Evolutionary conservation across 164 flowering plant species (phyloP).

Genomic region (Buxus sempervirens): DNA sequence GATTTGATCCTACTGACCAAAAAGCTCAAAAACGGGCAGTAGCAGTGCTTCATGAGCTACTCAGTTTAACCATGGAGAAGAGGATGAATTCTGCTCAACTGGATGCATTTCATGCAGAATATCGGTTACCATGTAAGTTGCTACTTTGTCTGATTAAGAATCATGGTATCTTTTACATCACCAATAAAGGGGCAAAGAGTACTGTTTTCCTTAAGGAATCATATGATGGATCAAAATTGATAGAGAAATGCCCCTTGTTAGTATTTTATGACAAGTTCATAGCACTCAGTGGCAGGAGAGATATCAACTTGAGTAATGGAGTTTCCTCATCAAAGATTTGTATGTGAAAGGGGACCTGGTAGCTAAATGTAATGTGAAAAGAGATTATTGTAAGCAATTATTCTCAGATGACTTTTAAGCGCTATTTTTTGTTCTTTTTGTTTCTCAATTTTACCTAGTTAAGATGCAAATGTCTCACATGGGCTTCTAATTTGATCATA

Average conservation of each 20-base stretch:
- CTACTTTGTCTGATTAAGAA: constrained; percentile 82
- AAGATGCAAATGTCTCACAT: too few species aligned
- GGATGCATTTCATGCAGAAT: constrained; percentile 75
- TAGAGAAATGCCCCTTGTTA: constrained; percentile 70
- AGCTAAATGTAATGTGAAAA: not conserved
- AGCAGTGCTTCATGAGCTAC: constrained; percentile 90
- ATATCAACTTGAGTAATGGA: constrained; percentile 12
- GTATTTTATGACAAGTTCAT: constrained; percentile 61
- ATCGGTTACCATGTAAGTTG: constrained; percentile 61
- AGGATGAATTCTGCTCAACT: constrained; percentile 77
- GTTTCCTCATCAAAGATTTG: constrained; percentile 2
- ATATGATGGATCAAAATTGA: constrained; percentile 62
- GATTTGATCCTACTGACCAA: constrained; percentile 61
- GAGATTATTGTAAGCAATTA: not conserved
- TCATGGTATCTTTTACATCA: constrained; percentile 87
- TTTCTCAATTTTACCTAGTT: too few species aligned
- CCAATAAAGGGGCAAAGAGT: constrained; percentile 79
- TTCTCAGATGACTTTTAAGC: too few species aligned
- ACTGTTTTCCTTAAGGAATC: constrained; percentile 94
- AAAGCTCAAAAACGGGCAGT: constrained; percentile 78
- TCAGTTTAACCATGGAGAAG: constrained; percentile 88
- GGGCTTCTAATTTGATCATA: too few species aligned
- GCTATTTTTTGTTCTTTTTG: too few species aligned
- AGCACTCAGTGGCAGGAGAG: constrained; percentile 61
- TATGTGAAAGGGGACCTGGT: not conserved